These are phyloP conservation scores for Rubroboletus pulcherrimus DNA, from an alignment of 768 basidiomycete genomes.

Conservation along the genomic window DNA sequence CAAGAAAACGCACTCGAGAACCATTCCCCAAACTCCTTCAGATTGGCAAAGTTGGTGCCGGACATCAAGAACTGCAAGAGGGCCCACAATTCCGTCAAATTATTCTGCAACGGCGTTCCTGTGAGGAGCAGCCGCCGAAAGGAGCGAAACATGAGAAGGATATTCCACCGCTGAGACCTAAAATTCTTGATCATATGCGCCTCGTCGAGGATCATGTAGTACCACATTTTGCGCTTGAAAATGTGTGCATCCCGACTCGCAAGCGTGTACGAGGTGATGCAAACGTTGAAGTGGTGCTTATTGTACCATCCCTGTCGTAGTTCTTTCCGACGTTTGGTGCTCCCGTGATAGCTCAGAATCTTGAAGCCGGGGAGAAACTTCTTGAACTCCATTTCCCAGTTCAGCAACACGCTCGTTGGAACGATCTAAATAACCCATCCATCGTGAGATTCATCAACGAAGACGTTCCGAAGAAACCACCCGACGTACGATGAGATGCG, in stretches of 20 bases:
- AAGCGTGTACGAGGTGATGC: slow-evolving; percentile 90
- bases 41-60: slow-evolving; percentile 81
- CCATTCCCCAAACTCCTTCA: slow-evolving; percentile 95
- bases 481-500: slow-evolving; percentile 72
- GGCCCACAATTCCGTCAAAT: slow-evolving; percentile 93
- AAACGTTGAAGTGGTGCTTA: slow-evolving; percentile 87
- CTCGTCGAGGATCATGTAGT: slow-evolving; percentile 95
- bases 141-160: slow-evolving; percentile 81
- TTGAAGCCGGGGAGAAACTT: slow-evolving; percentile 90
- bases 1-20: slow-evolving; percentile 73
- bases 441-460: neutral
- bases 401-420: slow-evolving; percentile 89
- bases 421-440: slow-evolving; percentile 49
- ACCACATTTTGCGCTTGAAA: slow-evolving; percentile 91
- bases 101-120: slow-evolving; percentile 96
- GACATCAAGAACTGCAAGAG: slow-evolving; percentile 93
- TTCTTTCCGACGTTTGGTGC: slow-evolving; percentile 83
- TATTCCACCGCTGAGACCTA: slow-evolving; percentile 91
- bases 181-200: slow-evolving; percentile 99
- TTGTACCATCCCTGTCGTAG: slow-evolving; percentile 89
- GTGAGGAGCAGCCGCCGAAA: slow-evolving; percentile 87
- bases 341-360: slow-evolving; percentile 87
- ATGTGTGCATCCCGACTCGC: slow-evolving; percentile 89
- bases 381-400: slow-evolving; percentile 98
- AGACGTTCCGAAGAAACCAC: neutral